Conservation (phyloP, 2,329 filamentous ascomycete genomes). For the Talaromyces sp. region DNA sequence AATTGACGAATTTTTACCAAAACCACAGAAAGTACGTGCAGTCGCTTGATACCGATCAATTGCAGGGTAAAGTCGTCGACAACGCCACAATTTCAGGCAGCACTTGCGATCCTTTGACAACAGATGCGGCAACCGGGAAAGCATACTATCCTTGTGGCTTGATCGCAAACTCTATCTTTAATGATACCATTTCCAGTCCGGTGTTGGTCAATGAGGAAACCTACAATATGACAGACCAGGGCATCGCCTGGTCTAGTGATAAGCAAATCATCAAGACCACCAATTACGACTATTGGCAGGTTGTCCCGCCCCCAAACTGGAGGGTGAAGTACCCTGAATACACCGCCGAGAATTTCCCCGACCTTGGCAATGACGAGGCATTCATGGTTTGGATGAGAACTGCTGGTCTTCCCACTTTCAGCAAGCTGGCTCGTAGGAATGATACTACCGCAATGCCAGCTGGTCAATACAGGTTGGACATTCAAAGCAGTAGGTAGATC, state of each 20-base stretch:
- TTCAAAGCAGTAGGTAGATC: conserved; percentile 67
- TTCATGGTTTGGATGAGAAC: conserved; percentile 99
- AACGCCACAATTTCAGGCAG: conserved; percentile 61
- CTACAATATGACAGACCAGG: conserved; percentile 72
- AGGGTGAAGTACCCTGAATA: conserved; percentile 66
- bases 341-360: conserved; percentile 60
- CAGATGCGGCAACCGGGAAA: conserved; percentile 51
- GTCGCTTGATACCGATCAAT: conserved; percentile 77
- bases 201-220: conserved; percentile 54
- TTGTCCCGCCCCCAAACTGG: conserved; percentile 89
- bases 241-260: conserved; percentile 86
- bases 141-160: conserved; percentile 92
- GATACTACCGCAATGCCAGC: conserved; percentile 62
- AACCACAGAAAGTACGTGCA: conserved; percentile 96
- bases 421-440: conserved; percentile 85
- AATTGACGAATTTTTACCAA: conserved; percentile 96
- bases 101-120: conserved; percentile 70
- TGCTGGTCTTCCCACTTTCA: conserved; percentile 87
- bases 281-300: conserved; percentile 60
- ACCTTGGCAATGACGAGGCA: conserved; percentile 70
- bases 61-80: conserved; percentile 66
- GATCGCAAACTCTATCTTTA: conserved; percentile 96
- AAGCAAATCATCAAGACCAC: conserved; percentile 71
- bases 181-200: conserved; percentile 76
- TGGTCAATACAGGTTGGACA: conserved; percentile 72